Conservation (phyloP, 108 stramenopile species). For the Cyclotella choctawhatcheeana region DNA sequence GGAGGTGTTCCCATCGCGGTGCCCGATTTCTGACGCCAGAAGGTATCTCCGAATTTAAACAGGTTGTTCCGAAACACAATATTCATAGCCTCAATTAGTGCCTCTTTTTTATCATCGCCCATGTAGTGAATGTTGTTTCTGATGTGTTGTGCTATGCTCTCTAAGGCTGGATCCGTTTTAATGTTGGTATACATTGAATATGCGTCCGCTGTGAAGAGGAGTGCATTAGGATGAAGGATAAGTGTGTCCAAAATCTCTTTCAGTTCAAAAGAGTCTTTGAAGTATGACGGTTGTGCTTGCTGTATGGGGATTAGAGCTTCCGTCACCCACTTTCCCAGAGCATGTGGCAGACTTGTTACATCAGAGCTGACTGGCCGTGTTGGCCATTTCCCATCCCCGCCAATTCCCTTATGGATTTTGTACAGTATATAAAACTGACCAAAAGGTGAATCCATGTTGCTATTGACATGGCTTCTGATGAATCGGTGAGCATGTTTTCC, state of each 20-base stretch:
- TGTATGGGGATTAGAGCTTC: not conserved
- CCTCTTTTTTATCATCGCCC: not conserved
- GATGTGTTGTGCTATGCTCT: not conserved
- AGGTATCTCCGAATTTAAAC: not conserved
- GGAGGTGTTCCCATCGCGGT: not conserved
- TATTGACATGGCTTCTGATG: not conserved
- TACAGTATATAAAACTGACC: not conserved
- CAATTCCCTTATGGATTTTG: not conserved
- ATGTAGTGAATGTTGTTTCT: not conserved
- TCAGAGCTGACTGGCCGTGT: conserved; percentile 10
- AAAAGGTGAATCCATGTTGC: not conserved
- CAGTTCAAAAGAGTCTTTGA: conserved; percentile 3
- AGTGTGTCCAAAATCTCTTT: not conserved
- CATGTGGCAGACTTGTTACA: not conserved
- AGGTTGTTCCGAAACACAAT: not conserved
- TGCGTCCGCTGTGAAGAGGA: conserved; percentile 18
- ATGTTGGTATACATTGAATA: conserved; percentile 16
- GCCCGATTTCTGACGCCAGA: not conserved
- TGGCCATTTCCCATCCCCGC: not conserved
- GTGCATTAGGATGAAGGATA: conserved; percentile 15
- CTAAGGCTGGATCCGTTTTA: not conserved
- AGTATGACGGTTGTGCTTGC: not conserved
- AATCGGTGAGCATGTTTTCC: not conserved
- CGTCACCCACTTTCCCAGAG: conserved; percentile 12
- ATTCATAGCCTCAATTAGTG: conserved; percentile 25